These are phyloP conservation scores for Tylopilus plumbeoviolaceoides DNA, from an alignment of 768 basidiomycete species.

Conservation along the genomic window DNA sequence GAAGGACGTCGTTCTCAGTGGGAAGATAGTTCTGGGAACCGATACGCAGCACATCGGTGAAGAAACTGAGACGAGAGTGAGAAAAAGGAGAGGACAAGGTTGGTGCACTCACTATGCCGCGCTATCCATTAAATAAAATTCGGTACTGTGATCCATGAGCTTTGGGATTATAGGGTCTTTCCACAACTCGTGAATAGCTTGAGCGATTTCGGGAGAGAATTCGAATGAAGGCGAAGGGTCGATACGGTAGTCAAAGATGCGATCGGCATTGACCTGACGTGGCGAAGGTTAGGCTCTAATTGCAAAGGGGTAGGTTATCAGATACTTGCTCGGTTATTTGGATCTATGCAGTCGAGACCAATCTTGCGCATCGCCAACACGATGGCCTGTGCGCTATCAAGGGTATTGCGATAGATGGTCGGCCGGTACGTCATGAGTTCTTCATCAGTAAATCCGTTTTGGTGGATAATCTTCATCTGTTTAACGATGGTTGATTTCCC, in stretches of 20 bases:
- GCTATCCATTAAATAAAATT: constrained; percentile 95
- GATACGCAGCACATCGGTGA: constrained; percentile 80
- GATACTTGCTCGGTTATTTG: constrained; percentile 50
- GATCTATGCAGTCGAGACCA: constrained; percentile 69
- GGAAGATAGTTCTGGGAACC: constrained; percentile 79
- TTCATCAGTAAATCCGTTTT: constrained; percentile 77
- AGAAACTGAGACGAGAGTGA: constrained; percentile 55
- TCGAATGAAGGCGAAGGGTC: constrained; percentile 40
- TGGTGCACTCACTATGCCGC: constrained; percentile 68
- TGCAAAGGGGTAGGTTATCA: not conserved
- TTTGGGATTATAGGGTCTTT: constrained; percentile 57
- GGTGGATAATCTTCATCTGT: constrained; percentile 99
- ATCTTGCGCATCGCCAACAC: constrained; percentile 85
- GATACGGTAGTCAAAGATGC: constrained; percentile 54
- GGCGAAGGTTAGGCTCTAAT: too few relatives aligned
- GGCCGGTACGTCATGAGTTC: constrained; percentile 76
- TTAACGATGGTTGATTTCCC: constrained; percentile 97
- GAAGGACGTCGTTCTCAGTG: constrained; percentile 79
- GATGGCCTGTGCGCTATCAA: constrained; percentile 86
- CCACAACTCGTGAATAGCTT: constrained; percentile 66
- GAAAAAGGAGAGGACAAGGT: not conserved
- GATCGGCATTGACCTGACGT: constrained; percentile 45
- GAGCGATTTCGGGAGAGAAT: constrained; percentile 62
- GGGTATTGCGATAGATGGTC: constrained; percentile 79
- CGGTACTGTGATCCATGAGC: constrained; percentile 55